Evolutionary conservation across 441 rosid species (phyloP).

Genomic region (Isatis lusitanica): DNA sequence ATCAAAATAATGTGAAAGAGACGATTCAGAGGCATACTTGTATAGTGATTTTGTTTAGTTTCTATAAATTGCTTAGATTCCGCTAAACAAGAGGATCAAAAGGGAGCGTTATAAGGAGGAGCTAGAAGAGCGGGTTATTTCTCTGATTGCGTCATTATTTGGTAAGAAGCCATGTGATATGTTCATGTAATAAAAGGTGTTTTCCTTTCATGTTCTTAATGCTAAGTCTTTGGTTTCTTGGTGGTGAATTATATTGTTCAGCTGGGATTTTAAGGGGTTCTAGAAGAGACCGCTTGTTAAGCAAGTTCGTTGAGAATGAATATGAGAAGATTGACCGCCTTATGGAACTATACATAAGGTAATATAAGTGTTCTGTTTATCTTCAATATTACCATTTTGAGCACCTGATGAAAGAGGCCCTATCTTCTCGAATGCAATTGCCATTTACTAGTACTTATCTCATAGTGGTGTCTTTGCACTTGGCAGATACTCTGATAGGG

Average conservation of each 20-base stretch:
- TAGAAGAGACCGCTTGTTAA: slow-evolving; percentile 84
- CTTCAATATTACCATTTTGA: not conserved
- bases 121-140: slow-evolving; percentile 81
- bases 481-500: slow-evolving; percentile 81
- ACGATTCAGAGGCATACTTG: not conserved
- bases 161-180: slow-evolving; percentile 68
- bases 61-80: slow-evolving; percentile 54
- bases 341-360: slow-evolving; percentile 91
- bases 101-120: slow-evolving; percentile 87
- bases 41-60: slow-evolving; percentile 5
- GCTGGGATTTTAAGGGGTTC: slow-evolving; percentile 92
- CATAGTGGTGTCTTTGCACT: slow-evolving; percentile 2
- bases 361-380: slow-evolving; percentile 23
- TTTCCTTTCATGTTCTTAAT: not conserved
- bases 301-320: slow-evolving; percentile 91
- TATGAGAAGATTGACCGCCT: slow-evolving; percentile 96
- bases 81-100: slow-evolving; percentile 79
- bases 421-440: not conserved
- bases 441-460: slow-evolving; percentile 1
- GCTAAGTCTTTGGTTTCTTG: slow-evolving; percentile 16
- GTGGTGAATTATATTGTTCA: slow-evolving; percentile 33
- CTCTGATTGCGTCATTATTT: slow-evolving; percentile 82
- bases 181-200: not conserved
- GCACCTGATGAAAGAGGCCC: not conserved
- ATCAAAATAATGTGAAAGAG: not conserved